A percentile compares a stretch with the other conserved stretches of the same genome.
These are phyloP conservation scores for Nannochloropsis salina DNA, from an alignment of 108 stramenopile genomes.

Conservation along the genomic window DNA sequence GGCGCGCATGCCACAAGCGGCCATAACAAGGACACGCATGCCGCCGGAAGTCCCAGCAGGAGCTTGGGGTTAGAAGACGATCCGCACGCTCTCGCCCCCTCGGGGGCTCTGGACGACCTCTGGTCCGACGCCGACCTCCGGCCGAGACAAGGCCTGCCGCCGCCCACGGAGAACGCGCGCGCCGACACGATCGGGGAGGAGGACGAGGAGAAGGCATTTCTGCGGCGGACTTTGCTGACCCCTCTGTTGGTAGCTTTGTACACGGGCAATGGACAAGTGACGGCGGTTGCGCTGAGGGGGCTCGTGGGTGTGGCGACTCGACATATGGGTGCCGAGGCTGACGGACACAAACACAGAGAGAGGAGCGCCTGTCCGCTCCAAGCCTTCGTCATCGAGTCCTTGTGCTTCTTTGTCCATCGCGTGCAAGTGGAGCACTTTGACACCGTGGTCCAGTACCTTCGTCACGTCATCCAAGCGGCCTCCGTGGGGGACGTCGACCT, in stretches of 20 bases:
- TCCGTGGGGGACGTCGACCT: not conserved
- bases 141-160: not conserved
- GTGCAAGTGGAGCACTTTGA: not conserved
- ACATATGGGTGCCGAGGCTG: not conserved
- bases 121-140: not conserved
- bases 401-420: not conserved
- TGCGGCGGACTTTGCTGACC: not conserved
- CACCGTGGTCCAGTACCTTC: conserved; percentile 16
- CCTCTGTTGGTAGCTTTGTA: not conserved
- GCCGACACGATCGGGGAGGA: not conserved
- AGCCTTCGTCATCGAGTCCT: not conserved
- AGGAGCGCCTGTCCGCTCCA: not conserved
- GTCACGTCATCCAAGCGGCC: not conserved
- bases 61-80: not conserved
- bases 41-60: too few relatives aligned
- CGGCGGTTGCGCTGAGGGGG: not conserved
- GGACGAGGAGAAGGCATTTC: not conserved
- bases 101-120: not conserved
- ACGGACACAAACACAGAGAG: not conserved
- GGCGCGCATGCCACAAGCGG: not conserved
- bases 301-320: not conserved
- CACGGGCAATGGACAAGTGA: not conserved
- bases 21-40: not conserved
- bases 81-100: not conserved
- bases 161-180: not conserved